Evolutionary conservation across 106 monocot species (phyloP).

Genomic region (Dioscorea dumetorum): DNA sequence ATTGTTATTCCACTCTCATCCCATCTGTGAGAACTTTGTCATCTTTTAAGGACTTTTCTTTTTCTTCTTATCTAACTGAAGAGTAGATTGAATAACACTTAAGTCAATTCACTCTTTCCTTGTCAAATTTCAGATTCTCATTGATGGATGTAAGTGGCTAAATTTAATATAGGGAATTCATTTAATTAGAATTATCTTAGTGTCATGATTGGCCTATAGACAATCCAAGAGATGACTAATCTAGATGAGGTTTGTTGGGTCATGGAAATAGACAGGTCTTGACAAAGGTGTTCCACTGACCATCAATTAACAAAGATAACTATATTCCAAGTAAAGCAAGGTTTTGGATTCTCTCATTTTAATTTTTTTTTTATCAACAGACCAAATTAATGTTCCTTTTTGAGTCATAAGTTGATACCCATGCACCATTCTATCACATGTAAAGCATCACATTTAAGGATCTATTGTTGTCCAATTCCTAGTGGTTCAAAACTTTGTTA

Average conservation of each 20-base stretch:
- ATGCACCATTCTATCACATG: neutral
- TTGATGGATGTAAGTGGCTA: neutral
- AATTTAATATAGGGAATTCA: neutral
- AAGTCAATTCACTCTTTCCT: neutral
- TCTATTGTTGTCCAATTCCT: neutral
- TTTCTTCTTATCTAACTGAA: no score
- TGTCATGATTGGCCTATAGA: neutral
- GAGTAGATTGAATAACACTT: no score
- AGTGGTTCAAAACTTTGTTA: neutral
- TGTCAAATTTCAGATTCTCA: neutral
- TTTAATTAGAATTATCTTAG: neutral
- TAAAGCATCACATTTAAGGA: neutral
- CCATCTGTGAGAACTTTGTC: no score
- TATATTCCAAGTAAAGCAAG: constrained; percentile 1
- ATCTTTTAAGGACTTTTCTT: no score
- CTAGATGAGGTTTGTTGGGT: neutral
- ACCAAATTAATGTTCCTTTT: neutral
- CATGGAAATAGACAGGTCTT: neutral
- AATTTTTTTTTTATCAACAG: neutral
- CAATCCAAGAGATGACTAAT: no score
- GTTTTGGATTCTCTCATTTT: constrained; percentile 7
- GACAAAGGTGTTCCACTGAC: neutral
- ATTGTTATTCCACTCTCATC: no score
- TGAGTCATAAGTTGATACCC: neutral
- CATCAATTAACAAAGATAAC: neutral